phyloP scores from a whole-genome alignment of 164 flowering plant genomes.

The Amborella trichopoda region DNA sequence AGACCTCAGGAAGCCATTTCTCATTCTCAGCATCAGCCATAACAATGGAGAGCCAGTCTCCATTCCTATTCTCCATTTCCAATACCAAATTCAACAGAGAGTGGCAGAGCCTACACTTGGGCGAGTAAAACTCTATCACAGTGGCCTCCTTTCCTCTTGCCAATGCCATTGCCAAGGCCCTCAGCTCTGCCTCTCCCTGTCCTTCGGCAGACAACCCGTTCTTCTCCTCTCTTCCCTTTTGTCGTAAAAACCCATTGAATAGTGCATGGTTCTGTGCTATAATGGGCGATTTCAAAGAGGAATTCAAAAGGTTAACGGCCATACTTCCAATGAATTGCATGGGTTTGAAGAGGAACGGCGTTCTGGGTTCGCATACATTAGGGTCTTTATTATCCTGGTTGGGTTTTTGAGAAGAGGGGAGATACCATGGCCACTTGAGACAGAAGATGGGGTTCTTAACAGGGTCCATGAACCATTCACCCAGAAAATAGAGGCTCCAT shows the following conservation, averaged over 20 bases:
- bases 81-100: constrained; percentile 52
- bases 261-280: background rate
- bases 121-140: constrained; percentile 84
- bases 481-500: too few relatives aligned
- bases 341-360: constrained; percentile 74
- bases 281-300: constrained; percentile 17
- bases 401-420: constrained; percentile 4
- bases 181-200: constrained; percentile 84
- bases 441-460: constrained; percentile 30
- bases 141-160: constrained; percentile 80
- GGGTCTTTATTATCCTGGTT: constrained; percentile 22
- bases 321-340: constrained; percentile 37
- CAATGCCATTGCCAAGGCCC: constrained; percentile 75
- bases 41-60: constrained; percentile 74
- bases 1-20: constrained; percentile 96
- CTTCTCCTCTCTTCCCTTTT: constrained; percentile 1
- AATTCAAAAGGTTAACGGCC: constrained; percentile 26
- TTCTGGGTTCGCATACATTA: constrained; percentile 33
- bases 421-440: constrained; percentile 71
- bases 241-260: background rate
- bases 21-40: constrained; percentile 97
- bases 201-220: constrained; percentile 37
- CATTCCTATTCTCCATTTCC: constrained; percentile 63
- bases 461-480: too few relatives aligned
- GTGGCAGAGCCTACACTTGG: constrained; percentile 79